Percentiles rank a stretch among this genome's conserved stretches.
Evolutionary conservation across 1,284 basidiomycete species (phyloP).

Genomic region (Sanghuangporus weigelae): DNA sequence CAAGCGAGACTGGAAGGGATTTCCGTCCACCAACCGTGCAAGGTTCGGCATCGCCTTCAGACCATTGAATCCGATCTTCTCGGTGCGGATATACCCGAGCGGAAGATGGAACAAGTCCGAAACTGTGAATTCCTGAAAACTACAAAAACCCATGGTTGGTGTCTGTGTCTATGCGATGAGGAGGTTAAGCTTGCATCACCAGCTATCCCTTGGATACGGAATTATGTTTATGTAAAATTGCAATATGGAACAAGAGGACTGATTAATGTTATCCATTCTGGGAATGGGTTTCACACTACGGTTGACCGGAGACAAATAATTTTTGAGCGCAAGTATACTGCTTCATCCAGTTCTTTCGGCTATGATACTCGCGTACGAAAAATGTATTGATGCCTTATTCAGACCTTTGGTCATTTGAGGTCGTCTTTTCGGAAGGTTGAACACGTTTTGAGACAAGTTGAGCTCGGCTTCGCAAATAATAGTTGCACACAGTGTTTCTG

Average conservation of each 20-base stretch:
- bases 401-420: too few relatives aligned
- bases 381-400: background rate
- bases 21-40: slow-evolving; percentile 21
- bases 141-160: background rate
- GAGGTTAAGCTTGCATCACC: slow-evolving; percentile 32
- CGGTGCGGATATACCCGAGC: slow-evolving; percentile 30
- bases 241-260: too few relatives aligned
- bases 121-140: slow-evolving; percentile 35
- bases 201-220: slow-evolving; percentile 24
- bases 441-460: too few relatives aligned
- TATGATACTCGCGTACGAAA: background rate
- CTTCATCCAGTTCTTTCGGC: background rate
- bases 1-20: slow-evolving; percentile 3
- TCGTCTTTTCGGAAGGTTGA: background rate
- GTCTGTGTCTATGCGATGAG: background rate
- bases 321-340: too few relatives aligned
- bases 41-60: slow-evolving; percentile 29
- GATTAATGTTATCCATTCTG: too few relatives aligned
- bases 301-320: too few relatives aligned
- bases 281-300: too few relatives aligned
- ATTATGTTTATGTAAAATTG: too few relatives aligned
- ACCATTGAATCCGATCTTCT: slow-evolving; percentile 20
- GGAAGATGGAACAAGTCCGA: slow-evolving; percentile 52
- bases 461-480: background rate
- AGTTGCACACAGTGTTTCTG: too few relatives aligned